Evolutionary conservation across 2,329 filamentous ascomycete genomes (phyloP), one percentile per base, ranked within the genome.

Genomic region (Aspergillus hiratsukae): DNA sequence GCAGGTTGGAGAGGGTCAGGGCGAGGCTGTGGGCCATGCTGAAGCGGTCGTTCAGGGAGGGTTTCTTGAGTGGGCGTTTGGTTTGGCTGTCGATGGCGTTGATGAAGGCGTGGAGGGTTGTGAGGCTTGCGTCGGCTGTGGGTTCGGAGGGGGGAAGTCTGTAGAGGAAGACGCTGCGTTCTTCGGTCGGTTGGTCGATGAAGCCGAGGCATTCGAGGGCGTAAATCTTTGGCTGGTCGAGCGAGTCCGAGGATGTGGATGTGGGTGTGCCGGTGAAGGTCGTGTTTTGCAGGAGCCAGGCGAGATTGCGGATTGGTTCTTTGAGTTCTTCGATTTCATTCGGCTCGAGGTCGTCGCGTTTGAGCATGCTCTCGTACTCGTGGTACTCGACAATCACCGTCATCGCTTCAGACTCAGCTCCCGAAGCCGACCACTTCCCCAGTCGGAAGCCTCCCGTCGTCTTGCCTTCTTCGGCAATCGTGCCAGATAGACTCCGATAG

Each of bases 211-310:
- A 68, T 49, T 66, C 59, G 23, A 68, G 58, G 4, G 67, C 62
- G 55, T 68, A 69, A n/a, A 69, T 69, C 19, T 58, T 61, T 1
- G 66, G 66, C 37, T 69, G 64, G 19, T 66, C 58, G 3, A 58
- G 50, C 2, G 55, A 51, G 3, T 60, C 52, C 14, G 21, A 23
- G 4, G 1, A 29, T 4, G 17, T 11, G 37, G 11, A 6, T 14
- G 23, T 23, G 2, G 53, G 4, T 19, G 37, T 21, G 53, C 29
- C 52, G 8, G 56, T 43, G 43, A 69, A 69, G 11, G 67, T 64
- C 11, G 64, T 58, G 53, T 62, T 69, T 48, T 68, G 61, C 9
- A 69, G 56, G 10, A 69, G 58, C 66, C 66, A 69, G 11, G 67
- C 67, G 2, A 69, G 58, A 46, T 64, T 61, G 27, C 64, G 60